A percentile compares a stretch with the other conserved stretches of the same genome.
phyloP scores from a whole-genome alignment of 148 eudicot species.

The Spergularia marina region DNA sequence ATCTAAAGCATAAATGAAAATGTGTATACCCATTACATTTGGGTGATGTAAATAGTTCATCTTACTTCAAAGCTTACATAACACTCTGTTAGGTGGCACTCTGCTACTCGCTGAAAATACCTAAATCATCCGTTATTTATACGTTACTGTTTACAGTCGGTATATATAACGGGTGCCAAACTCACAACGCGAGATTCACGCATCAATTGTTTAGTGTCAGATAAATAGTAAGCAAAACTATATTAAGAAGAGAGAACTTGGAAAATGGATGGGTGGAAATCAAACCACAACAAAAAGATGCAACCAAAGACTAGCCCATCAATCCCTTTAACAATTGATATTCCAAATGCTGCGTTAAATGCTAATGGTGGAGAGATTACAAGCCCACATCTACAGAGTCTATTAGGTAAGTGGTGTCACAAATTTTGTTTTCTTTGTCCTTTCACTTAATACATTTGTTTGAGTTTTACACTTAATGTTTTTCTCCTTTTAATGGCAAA shows the following conservation, averaged over 20 bases:
- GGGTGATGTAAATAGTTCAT: background rate
- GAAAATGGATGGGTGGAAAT: constrained; percentile 11
- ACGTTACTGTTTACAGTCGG: background rate
- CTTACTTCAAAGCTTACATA: background rate
- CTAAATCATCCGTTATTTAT: background rate
- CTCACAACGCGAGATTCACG: background rate
- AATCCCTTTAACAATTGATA: background rate
- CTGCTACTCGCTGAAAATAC: background rate
- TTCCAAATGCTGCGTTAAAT: background rate
- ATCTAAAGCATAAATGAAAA: background rate
- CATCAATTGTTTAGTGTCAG: background rate
- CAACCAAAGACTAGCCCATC: background rate
- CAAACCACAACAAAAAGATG: background rate
- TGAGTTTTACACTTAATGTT: too few relatives aligned
- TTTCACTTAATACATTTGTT: too few relatives aligned
- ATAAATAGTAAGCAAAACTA: background rate
- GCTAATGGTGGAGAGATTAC: background rate
- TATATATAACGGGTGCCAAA: background rate
- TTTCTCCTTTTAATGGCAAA: too few relatives aligned
- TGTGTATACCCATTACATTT: background rate
- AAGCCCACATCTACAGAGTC: background rate
- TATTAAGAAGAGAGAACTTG: too few relatives aligned
- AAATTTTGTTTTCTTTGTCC: too few relatives aligned
- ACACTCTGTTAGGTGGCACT: background rate
- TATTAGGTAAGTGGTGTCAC: background rate